phyloP scores from a whole-genome alignment of 1,284 basidiomycete species.

The Leucoagaricus sp. region DNA sequence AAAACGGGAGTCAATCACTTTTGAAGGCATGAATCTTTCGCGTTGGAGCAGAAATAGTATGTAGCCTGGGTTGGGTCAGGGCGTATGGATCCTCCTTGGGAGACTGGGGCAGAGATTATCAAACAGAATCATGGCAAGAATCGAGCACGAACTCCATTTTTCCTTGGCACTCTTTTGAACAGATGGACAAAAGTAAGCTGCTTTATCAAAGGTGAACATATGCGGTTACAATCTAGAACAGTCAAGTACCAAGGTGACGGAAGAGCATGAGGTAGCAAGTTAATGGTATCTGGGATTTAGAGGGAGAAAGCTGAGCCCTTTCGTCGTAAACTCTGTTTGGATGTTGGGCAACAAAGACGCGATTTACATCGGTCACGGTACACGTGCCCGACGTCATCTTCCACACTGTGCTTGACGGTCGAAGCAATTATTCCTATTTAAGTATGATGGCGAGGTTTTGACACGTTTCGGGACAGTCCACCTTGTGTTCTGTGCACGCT shows the following conservation, averaged over 20 bases:
- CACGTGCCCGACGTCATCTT: too few relatives aligned
- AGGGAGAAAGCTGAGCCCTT: too few relatives aligned
- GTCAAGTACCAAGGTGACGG: neutral
- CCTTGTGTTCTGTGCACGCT: too few relatives aligned
- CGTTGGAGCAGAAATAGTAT: constrained; percentile 40
- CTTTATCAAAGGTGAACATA: constrained; percentile 1
- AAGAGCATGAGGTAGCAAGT: constrained; percentile 2
- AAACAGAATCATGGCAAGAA: neutral
- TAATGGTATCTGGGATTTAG: neutral
- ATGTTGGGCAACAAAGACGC: too few relatives aligned
- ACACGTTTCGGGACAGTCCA: too few relatives aligned
- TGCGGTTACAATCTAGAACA: neutral
- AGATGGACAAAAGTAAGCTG: constrained; percentile 2
- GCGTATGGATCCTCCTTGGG: constrained; percentile 38
- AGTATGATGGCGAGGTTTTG: too few relatives aligned
- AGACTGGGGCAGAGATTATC: constrained; percentile 25
- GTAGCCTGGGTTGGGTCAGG: constrained; percentile 31
- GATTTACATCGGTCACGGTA: too few relatives aligned
- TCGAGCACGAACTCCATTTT: neutral
- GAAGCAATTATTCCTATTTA: too few relatives aligned
- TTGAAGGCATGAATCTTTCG: constrained; percentile 37
- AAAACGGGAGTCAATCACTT: constrained; percentile 23
- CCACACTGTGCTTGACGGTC: too few relatives aligned
- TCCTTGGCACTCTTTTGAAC: neutral
- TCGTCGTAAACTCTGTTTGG: too few relatives aligned